Base-by-base conservation (phyloP, 495 filamentous ascomycete genomes). In the Hypoxylon fuscum region DNA sequence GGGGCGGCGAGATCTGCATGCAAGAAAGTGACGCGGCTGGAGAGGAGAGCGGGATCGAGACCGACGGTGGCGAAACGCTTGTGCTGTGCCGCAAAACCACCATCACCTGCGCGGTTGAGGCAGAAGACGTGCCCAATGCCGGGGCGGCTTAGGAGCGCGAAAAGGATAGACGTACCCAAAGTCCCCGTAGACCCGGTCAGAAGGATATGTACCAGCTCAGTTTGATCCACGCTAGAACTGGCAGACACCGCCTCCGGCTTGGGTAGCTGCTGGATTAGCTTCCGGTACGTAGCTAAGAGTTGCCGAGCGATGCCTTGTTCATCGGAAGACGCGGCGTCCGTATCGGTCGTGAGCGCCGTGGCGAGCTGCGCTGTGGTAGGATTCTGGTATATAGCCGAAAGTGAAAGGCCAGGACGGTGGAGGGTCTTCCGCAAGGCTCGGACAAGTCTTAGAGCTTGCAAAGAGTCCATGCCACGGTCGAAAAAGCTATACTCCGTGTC, bases 121-220 rank as follows among this genome's bases (percentile, higher is more conserved):
- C 82, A 86, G 64, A 71, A 74, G 29, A 84, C 64, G 23, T 76
- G 74, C 3, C 47, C n/a, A 9, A 83, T 64, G 0, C 40, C 37
- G 0, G 63, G 53, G 3, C 63, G 43, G 11, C 44, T 42, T 1
- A 77, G 48, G 0, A 83, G 62, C 0, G 57, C 42, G 44, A 72
- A 59, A 4, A 85, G 66, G 7, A 85, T 60, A 52, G 79, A 76
- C 3, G 70, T 76, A n/a, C 83, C 82, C 0, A 86, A 61, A 5
- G 74, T 66, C 6, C 81, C 82, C 2, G 82, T 85, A 1, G 77
- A 75, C 11, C 81, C 81, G 1, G 78, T 83, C 5, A 85, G 66
- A 44, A 83, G 57, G 21, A 82, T 70, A 5, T 72, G 31, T 9
- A 31, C n/a, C 15, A 14, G 1, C 20, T 23, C 14, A 3, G 27